A percentile compares a stretch with the other conserved stretches of the same genome.
phyloP scores from a whole-genome alignment of 345 rosid genomes.

The Aquilaria sinensis region DNA sequence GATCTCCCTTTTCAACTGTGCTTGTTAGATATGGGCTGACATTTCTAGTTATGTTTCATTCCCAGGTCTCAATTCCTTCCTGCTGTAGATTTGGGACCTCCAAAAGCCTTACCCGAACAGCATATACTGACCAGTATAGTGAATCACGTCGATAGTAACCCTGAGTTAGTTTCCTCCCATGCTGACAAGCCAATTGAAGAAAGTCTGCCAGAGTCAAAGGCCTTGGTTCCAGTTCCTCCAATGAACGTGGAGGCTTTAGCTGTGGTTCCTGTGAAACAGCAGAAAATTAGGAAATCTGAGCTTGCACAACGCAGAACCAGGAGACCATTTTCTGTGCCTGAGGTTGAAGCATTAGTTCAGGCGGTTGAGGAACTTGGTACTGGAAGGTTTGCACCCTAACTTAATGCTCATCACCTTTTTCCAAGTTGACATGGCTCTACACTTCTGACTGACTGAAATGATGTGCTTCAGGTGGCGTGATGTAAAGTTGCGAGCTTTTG shows the following conservation, averaged over 20 bases:
- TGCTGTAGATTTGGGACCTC: conserved; percentile 27
- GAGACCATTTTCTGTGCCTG: conserved; percentile 94
- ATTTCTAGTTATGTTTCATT: conserved; percentile 12
- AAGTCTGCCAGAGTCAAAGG: conserved; percentile 41
- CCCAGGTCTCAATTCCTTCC: conserved; percentile 44
- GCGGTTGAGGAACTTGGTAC: conserved; percentile 95
- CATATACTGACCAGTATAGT: conserved; percentile 19
- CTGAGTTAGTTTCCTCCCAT: conserved; percentile 31
- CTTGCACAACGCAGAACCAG: conserved; percentile 85
- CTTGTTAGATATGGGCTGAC: not conserved
- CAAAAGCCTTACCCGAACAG: conserved; percentile 29
- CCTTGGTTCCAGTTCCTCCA: conserved; percentile 55
- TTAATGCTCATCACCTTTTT: not conserved
- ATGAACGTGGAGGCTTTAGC: conserved; percentile 44
- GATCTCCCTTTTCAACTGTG: not conserved
- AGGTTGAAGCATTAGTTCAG: conserved; percentile 89
- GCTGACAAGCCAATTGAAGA: conserved; percentile 36
- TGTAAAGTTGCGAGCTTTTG: conserved; percentile 67
- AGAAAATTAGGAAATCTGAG: conserved; percentile 63
- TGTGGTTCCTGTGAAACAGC: conserved; percentile 51
- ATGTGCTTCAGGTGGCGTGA: conserved; percentile 73
- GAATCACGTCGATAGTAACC: conserved; percentile 35
- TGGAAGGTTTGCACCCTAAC: conserved; percentile 54
- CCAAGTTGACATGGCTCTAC: not conserved
- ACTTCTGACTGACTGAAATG: not conserved